Conservation (phyloP, 164 flowering plant species). For the Dillenia suffruticosa region DNA sequence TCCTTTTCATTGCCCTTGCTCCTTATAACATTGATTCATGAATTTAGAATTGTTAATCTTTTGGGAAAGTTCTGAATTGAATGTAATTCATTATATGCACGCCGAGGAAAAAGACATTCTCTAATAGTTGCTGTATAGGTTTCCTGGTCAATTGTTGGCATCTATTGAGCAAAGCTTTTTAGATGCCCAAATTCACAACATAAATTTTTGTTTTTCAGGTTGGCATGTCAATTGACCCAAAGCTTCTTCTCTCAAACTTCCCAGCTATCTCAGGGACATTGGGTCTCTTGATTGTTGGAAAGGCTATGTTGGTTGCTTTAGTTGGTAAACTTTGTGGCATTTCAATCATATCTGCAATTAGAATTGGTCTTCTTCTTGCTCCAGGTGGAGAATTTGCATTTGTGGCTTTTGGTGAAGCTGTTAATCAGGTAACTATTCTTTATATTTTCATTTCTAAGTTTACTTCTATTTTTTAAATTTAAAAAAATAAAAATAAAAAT, state of each 20-base stretch:
- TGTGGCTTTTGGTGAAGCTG: constrained; percentile 99
- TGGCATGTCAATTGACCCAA: constrained; percentile 99
- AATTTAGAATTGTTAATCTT: no score
- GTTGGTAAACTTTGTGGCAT: constrained; percentile 85
- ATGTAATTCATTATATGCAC: no score
- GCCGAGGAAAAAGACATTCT: no score
- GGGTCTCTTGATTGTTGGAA: constrained; percentile 84
- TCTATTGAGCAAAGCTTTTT: no score
- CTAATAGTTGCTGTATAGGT: no score
- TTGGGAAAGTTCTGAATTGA: no score
- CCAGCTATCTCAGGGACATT: constrained; percentile 72
- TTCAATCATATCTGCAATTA: constrained; percentile 85
- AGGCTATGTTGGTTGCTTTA: constrained; percentile 71
- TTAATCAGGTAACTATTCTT: constrained; percentile 69
- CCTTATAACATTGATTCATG: no score
- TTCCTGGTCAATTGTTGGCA: no score
- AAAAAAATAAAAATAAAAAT: no score
- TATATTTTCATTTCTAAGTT: no score
- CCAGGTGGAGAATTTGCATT: constrained; percentile 99
- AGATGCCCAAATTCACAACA: no score
- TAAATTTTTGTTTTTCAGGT: constrained; percentile 54
- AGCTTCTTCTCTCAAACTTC: constrained; percentile 86
- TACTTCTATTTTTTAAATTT: no score
- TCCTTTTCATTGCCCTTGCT: constrained; percentile 1
- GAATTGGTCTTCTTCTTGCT: constrained; percentile 98